These are phyloP conservation scores for Actinomucor elegans DNA, from an alignment of 371 early-diverging fungal genomes.

Conservation along the genomic window DNA sequence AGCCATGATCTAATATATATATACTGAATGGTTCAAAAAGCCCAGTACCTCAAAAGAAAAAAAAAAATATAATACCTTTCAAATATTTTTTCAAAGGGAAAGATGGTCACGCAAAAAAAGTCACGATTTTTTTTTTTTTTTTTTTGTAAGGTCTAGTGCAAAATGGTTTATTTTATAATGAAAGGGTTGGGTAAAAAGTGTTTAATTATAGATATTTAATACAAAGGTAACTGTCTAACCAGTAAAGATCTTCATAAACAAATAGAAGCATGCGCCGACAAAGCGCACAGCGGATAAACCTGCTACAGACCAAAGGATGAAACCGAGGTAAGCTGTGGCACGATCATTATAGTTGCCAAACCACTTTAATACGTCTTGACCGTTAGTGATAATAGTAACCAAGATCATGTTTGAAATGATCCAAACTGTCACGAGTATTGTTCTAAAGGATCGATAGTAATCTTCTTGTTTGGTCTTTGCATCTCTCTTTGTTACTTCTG, in stretches of 20 bases:
- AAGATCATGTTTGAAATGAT: conserved; percentile 79
- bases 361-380: conserved; percentile 24
- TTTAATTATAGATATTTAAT: too few relatives aligned
- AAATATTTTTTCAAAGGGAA: too few relatives aligned
- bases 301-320: conserved; percentile 89
- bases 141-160: too few relatives aligned
- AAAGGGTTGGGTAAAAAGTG: too few relatives aligned
- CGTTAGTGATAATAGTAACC: conserved; percentile 56
- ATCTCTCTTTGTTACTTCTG: conserved; percentile 59
- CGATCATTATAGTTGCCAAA: conserved; percentile 36
- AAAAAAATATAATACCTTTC: too few relatives aligned
- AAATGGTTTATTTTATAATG: too few relatives aligned
- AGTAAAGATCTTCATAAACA: conserved; percentile 58
- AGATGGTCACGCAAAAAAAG: too few relatives aligned
- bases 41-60: neutral
- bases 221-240: conserved; percentile 24
- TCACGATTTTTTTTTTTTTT: too few relatives aligned
- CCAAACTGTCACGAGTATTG: conserved; percentile 79
- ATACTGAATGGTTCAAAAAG: neutral
- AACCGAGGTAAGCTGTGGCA: conserved; percentile 74
- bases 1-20: neutral
- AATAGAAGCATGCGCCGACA: conserved; percentile 74
- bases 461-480: conserved; percentile 82
- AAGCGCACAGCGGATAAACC: conserved; percentile 81
- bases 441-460: conserved; percentile 83